A percentile compares a stretch with the other conserved stretches of the same genome.
Evolutionary conservation across 2,329 filamentous ascomycete genomes (phyloP).

Genomic region (Fusarium coffeatum): DNA sequence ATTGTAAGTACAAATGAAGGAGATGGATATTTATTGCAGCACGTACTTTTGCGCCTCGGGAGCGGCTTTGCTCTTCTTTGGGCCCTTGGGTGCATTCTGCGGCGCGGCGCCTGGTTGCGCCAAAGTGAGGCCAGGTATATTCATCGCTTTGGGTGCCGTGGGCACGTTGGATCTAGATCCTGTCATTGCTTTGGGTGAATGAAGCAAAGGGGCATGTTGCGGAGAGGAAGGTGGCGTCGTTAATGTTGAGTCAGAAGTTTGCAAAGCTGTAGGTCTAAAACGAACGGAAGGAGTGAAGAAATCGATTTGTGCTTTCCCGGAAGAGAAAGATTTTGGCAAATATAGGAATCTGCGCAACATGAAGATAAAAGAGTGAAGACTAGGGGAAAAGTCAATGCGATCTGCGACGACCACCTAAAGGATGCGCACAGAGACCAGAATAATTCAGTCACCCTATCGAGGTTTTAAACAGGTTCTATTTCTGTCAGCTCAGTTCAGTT

Average conservation of each 20-base stretch:
- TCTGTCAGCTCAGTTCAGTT: too few relatives aligned
- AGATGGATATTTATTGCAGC: background rate
- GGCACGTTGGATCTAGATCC: slow-evolving; percentile 6
- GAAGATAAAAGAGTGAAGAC: background rate
- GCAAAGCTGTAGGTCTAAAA: background rate
- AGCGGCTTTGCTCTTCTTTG: background rate
- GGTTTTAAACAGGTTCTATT: too few relatives aligned
- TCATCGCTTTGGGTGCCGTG: background rate
- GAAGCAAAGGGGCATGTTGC: slow-evolving; percentile 26
- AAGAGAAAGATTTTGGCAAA: slow-evolving; percentile 4
- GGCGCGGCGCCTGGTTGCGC: slow-evolving; percentile 4
- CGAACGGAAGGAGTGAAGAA: background rate
- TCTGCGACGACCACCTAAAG: too few relatives aligned
- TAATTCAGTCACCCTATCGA: too few relatives aligned
- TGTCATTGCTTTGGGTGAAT: slow-evolving; percentile 20
- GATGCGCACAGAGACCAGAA: too few relatives aligned
- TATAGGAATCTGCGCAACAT: slow-evolving; percentile 18
- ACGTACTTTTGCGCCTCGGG: slow-evolving; percentile 11
- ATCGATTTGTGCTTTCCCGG: background rate
- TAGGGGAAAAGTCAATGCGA: too few relatives aligned
- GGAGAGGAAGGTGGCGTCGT: background rate
- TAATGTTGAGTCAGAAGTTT: background rate
- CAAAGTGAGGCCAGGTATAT: slow-evolving; percentile 39
- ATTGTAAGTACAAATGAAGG: slow-evolving; percentile 1
- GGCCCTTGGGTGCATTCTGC: slow-evolving; percentile 3